Evolutionary conservation across 116 monocot species (phyloP), one percentile per base, ranked within the genome.

Genomic region (Thalassia testudinum): DNA sequence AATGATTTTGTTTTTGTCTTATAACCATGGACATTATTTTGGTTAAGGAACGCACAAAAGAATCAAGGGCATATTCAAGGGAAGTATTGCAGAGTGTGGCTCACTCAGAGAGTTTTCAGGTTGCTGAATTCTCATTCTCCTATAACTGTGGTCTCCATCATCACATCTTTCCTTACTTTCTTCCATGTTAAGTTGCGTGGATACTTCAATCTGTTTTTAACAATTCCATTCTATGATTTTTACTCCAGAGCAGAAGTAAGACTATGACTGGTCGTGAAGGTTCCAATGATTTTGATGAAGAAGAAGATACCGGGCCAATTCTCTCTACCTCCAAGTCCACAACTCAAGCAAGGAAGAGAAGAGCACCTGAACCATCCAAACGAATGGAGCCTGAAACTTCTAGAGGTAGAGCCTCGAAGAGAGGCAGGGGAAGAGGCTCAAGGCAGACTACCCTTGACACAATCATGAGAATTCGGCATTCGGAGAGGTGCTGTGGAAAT

Each of bases 381-480:
- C 48, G 27, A 49, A 61, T 59, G 72, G 54, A 30, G 62, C 45
- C 71, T 65, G 71, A 53, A 30, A 3, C 56, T 59, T 25, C 52
- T 59, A 70, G 42, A 63, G 52, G 48, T 63, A 65, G 68, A 55
- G 52, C 61, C 73, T 67, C 75, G 27, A 80, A 65, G 56, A 52
- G 59, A 42, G 89, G 82, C 56, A 78, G 97, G 70, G 91, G 85
- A 54, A 79, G 89, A 61, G 85, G 85, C 16, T 65, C 79, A 19
- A 60, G 69, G 67, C 89, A 97, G 67, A 76, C 65, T 57, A 89
- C 89, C 47, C 76, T 88, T 54, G 85, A 85, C 67, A 61, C 71
- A 49, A 43, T 76, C 37, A 63, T 79, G 58, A 58, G 50, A 72
- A 24, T 55, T 23, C 78, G 75, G 20, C 70, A 66, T 42, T 80